Evolutionary conservation across 108 stramenopile genomes (phyloP).

Genomic region (Cylindrotheca closterium): DNA sequence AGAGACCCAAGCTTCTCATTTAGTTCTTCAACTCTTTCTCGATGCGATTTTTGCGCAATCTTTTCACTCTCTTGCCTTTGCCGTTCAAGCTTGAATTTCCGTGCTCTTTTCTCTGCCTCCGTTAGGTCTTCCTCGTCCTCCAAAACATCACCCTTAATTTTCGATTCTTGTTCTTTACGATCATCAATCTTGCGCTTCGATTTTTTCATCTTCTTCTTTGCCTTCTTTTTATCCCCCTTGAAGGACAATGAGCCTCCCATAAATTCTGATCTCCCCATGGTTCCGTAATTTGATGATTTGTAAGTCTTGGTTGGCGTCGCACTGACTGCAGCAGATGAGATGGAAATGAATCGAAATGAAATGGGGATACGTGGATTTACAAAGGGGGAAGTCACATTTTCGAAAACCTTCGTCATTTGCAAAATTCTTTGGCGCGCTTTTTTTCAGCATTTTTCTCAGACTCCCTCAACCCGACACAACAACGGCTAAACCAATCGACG

Average conservation of each 20-base stretch:
- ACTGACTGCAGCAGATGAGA: too few relatives aligned
- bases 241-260: constrained; percentile 52
- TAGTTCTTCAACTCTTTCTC: constrained; percentile 76
- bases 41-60: constrained; percentile 52
- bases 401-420: too few relatives aligned
- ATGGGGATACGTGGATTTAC: too few relatives aligned
- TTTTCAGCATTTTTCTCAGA: too few relatives aligned
- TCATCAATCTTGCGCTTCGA: constrained; percentile 24
- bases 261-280: constrained; percentile 39
- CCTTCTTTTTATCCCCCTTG: constrained; percentile 55
- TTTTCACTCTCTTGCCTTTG: constrained; percentile 65
- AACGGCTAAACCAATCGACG: too few relatives aligned
- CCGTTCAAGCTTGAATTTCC: constrained; percentile 46
- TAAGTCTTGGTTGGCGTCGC: neutral
- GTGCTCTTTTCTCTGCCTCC: constrained; percentile 61
- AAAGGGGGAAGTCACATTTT: too few relatives aligned
- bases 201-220: constrained; percentile 43
- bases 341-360: too few relatives aligned
- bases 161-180: constrained; percentile 1
- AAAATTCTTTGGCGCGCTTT: too few relatives aligned
- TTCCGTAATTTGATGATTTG: neutral
- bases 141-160: constrained; percentile 3
- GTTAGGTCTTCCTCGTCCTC: constrained; percentile 62
- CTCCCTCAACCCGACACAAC: too few relatives aligned
- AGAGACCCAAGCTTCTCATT: constrained; percentile 71